A percentile compares a stretch with the other conserved stretches of the same genome.
These are phyloP conservation scores for Funneliformis geosporum DNA, from an alignment of 192 early-diverging fungal species.

Conservation along the genomic window DNA sequence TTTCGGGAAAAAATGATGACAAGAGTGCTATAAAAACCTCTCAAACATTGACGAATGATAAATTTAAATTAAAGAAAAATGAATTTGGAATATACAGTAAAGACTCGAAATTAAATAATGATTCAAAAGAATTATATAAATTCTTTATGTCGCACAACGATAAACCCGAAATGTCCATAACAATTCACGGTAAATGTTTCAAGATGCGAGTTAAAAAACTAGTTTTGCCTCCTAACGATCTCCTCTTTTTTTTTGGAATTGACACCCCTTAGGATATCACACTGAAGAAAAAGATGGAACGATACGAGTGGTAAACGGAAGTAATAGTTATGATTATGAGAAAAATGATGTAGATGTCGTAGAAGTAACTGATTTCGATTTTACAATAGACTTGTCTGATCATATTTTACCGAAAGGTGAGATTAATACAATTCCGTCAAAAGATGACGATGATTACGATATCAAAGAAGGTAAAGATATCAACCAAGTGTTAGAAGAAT, in stretches of 20 bases:
- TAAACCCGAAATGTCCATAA: slow-evolving; percentile 39
- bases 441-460: slow-evolving; percentile 16
- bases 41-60: neutral
- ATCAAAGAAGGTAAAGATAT: slow-evolving; percentile 21
- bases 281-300: slow-evolving; percentile 21
- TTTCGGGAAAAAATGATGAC: neutral
- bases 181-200: slow-evolving; percentile 35
- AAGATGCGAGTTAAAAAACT: neutral
- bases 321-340: neutral
- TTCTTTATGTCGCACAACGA: slow-evolving; percentile 45
- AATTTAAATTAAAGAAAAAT: neutral
- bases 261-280: slow-evolving; percentile 33
- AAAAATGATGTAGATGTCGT: neutral
- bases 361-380: slow-evolving; percentile 42
- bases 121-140: slow-evolving; percentile 24
- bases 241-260: neutral
- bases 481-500: slow-evolving; percentile 38
- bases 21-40: neutral
- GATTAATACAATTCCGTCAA: slow-evolving; percentile 28
- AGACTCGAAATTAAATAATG: neutral
- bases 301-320: neutral
- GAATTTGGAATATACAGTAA: neutral
- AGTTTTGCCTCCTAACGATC: neutral
- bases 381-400: slow-evolving; percentile 39
- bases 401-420: slow-evolving; percentile 37